Evolutionary conservation across 768 basidiomycete species (phyloP), one percentile per base, ranked within the genome.

Genomic region (Psilocybe cubensis): DNA sequence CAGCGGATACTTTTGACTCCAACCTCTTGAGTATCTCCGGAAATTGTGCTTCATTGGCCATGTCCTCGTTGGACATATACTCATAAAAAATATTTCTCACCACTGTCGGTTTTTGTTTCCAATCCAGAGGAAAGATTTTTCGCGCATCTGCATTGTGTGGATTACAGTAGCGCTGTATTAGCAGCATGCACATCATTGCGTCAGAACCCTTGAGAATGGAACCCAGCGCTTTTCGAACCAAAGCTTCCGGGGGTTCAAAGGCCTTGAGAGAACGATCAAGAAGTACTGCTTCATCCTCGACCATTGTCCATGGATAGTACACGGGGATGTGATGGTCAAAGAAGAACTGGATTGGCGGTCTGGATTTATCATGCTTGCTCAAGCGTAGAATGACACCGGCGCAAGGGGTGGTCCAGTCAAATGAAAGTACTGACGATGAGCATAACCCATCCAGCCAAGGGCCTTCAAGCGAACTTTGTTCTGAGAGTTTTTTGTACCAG

Each of bases 241-340:
- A 17, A 0, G 40, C 18, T 3, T 35, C 23, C 8, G 62, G 62
- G 17, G 59, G 62, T 7, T 23, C 20, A 24, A 63, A 49, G 24
- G 42, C 49, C 10, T 8, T 17, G 4, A 58, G 38, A 2, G 18
- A 18, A 21, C 12, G 14, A 12, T 58, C 21, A 10, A 24, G 11
- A 3, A 11, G 27, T 25, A 59, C 48, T 11, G 47, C 51, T 8
- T 42, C 3, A 41, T 60, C 62, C 18, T 53, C 53, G 1, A 21
- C 20, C 28, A 31, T 45, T 10, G 56, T 54, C 62, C 62, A 63
- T 6, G 50, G 47, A 14, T 60, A 63, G 28, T 29, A 60, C 1
- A 63, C 8, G 0, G 59, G 62, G 12, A 63, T 27, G 25, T 43
- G 12, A 23, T 52, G 43, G 3, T 48, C 25, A 5, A 43, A 18